Base-by-base conservation (phyloP, 305 asterid species). In the Fraxinus sp. region DNA sequence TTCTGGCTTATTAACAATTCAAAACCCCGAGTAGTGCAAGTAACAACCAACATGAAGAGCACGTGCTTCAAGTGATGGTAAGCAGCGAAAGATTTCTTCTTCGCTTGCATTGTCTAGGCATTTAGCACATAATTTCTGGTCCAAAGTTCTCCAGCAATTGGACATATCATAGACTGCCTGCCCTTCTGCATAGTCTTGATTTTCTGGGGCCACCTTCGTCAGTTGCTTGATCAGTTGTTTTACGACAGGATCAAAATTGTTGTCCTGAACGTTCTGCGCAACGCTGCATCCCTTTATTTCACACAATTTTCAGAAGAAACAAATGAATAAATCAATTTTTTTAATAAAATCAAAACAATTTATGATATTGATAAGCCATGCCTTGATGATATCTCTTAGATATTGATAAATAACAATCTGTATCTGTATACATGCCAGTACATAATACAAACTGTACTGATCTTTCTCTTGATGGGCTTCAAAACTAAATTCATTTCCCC, bases 91-190 rank as follows among this genome's bases (percentile, higher is more conserved):
- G 6, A 81, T 71, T n/a, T n/a, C n/a, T 49, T 37, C 13, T 74
- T 35, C 26, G 75, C 79, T 81, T 81, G 84, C 84, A 9, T 74
- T 74, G 62, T 13, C 18, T 3, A 81, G 80, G 46, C 84, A 74
- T 13, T 36, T 14, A 9, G 74, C 35, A 81, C 84, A 81, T 55
- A 72, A 18, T 30, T 37, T 57, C 32, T 74, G 30, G 0, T 81
- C 84, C 76, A 81, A 81, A 74, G 64, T 81, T 57, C 72, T 55
- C 84, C 84, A 74, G 46, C 84, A 81, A 76, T 57, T 81, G 20
- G 62, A 80, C 75, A 74, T 81, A 41, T 80, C 84, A 81, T 81
- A 57, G 77, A 74, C 66, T 36, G 7, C 8, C 64, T 24, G 79
- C 66, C 80, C 74, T 59, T 73, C 84, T 24, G 84, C 79, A 36